A percentile compares a stretch with the other conserved stretches of the same genome.
phyloP scores from a whole-genome alignment of 2,329 filamentous ascomycete genomes.

The Penicillium sp. region DNA sequence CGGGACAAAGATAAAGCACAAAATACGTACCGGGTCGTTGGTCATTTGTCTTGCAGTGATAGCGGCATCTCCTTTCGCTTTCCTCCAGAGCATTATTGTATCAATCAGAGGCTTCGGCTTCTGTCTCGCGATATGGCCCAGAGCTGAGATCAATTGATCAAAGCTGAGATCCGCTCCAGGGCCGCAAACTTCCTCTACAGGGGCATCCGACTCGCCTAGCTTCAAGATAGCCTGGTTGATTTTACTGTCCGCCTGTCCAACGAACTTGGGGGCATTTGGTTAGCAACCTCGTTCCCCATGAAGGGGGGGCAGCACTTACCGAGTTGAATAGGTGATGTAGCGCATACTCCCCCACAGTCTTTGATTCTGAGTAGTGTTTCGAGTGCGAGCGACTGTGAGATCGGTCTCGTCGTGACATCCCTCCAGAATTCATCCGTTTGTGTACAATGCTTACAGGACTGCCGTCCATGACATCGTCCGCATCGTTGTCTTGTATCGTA shows the following conservation, averaged over 20 bases:
- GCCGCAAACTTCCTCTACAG: constrained; percentile 86
- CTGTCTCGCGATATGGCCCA: constrained; percentile 90
- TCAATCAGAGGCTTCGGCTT: constrained; percentile 95
- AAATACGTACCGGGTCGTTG: constrained; percentile 31
- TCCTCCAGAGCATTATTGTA: constrained; percentile 97
- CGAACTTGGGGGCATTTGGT: constrained; percentile 62
- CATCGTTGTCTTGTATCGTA: constrained; percentile 41
- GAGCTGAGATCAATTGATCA: constrained; percentile 87
- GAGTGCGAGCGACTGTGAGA: constrained; percentile 74
- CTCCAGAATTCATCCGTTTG: constrained; percentile 56
- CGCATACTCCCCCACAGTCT: constrained; percentile 96
- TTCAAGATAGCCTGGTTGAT: constrained; percentile 82
- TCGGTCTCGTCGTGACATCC: constrained; percentile 67
- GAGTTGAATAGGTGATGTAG: constrained; percentile 94
- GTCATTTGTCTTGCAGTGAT: constrained; percentile 57
- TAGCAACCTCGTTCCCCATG: not conserved
- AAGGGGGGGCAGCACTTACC: constrained; percentile 48
- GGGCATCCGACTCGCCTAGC: constrained; percentile 74
- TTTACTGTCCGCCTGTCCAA: constrained; percentile 94
- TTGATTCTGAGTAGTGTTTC: constrained; percentile 68
- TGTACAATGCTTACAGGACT: constrained; percentile 31
- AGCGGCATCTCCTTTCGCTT: constrained; percentile 88
- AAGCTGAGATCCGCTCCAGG: constrained; percentile 83
- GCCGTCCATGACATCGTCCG: constrained; percentile 26
- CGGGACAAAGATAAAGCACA: not conserved